Conservation (phyloP, 805 yeast species). For the Wickerhamomyces sydowiorum region DNA sequence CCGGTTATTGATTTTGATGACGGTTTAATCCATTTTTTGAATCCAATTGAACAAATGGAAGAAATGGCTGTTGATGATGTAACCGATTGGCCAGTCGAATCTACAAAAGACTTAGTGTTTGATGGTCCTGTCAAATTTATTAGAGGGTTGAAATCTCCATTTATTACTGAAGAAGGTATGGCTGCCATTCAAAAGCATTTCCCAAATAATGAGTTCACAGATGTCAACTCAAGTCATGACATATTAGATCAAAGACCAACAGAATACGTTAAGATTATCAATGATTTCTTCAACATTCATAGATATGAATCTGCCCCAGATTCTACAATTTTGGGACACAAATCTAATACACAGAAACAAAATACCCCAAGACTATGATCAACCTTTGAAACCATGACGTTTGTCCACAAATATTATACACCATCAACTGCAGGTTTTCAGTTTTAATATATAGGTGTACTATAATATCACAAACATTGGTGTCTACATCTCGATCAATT, state of each 20-base stretch:
- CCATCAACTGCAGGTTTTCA: too few relatives aligned
- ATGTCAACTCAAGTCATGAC: constrained; percentile 28
- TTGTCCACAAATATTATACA: neutral
- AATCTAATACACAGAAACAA: neutral
- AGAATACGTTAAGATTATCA: constrained; percentile 23
- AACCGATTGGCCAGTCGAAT: constrained; percentile 28
- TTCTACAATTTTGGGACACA: constrained; percentile 4
- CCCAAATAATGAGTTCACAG: constrained; percentile 19
- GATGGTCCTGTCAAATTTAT: constrained; percentile 20
- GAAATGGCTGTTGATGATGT: constrained; percentile 23
- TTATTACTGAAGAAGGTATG: constrained; percentile 15
- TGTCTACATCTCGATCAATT: too few relatives aligned
- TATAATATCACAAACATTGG: too few relatives aligned
- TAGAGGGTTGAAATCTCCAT: constrained; percentile 21
- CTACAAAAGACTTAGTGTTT: constrained; percentile 13
- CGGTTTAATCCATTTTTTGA: constrained; percentile 25
- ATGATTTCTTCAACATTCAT: constrained; percentile 21
- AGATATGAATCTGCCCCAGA: constrained; percentile 15
- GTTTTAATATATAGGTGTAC: too few relatives aligned
- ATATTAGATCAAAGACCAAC: constrained; percentile 36
- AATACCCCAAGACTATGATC: neutral
- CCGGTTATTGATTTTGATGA: constrained; percentile 23
- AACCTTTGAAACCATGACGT: too few relatives aligned
- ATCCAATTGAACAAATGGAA: constrained; percentile 28
- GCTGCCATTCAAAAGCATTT: constrained; percentile 19